A percentile compares a stretch with the other conserved stretches of the same genome.
These are phyloP conservation scores for Debaryomyces prosopidis DNA, from an alignment of 805 yeast species.

Conservation along the genomic window DNA sequence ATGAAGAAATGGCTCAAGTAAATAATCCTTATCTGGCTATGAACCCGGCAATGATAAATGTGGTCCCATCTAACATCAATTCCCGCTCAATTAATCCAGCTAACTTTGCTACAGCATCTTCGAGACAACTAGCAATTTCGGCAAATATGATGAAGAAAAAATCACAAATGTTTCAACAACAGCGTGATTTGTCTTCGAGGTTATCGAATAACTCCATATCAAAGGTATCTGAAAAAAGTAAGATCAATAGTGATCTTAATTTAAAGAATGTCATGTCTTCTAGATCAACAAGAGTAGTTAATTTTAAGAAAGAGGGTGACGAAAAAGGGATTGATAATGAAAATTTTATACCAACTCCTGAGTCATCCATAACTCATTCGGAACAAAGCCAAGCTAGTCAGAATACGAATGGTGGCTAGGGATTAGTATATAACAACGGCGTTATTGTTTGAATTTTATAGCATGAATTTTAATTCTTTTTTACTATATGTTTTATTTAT, in stretches of 20 bases:
- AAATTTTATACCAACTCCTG: slow-evolving; percentile 16
- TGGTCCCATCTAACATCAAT: slow-evolving; percentile 3
- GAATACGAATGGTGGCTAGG: too few relatives aligned
- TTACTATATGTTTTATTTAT: neutral
- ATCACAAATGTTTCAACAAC: slow-evolving; percentile 22
- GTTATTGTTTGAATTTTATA: too few relatives aligned
- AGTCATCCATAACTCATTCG: slow-evolving; percentile 13
- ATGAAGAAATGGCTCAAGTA: slow-evolving; percentile 13
- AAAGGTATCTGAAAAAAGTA: slow-evolving; percentile 7
- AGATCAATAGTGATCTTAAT: slow-evolving; percentile 1
- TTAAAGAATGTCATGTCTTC: slow-evolving; percentile 12
- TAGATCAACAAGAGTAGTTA: slow-evolving; percentile 10
- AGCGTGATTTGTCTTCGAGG: slow-evolving; percentile 2
- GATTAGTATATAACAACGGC: too few relatives aligned
- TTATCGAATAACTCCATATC: slow-evolving; percentile 2
- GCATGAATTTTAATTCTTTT: neutral
- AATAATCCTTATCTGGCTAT: slow-evolving; percentile 13
- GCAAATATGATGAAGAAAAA: slow-evolving; percentile 35
- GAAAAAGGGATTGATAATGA: slow-evolving; percentile 7
- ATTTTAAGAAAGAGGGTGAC: slow-evolving; percentile 8
- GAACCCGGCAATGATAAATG: slow-evolving; percentile 12
- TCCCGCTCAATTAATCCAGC: slow-evolving; percentile 4
- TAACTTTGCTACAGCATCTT: slow-evolving; percentile 14
- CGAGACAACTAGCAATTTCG: slow-evolving; percentile 32
- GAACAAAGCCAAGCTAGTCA: slow-evolving; percentile 5